Conservation (phyloP, 306 rosid species). For the Geum urbanum region DNA sequence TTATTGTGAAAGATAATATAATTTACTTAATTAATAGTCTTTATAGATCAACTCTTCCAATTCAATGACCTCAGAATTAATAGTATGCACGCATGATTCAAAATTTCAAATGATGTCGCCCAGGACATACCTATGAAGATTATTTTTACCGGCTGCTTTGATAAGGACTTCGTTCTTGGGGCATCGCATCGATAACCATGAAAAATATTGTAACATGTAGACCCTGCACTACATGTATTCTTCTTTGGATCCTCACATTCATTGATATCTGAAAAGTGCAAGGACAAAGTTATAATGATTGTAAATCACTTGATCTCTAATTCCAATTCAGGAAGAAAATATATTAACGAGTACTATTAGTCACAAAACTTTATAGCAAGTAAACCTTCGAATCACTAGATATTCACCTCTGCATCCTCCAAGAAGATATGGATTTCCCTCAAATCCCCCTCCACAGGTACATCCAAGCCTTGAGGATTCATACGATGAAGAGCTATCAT, state of each 20-base stretch:
- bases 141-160: neutral
- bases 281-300: neutral
- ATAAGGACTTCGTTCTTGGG: neutral
- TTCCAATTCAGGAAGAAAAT: neutral
- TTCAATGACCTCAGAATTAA: neutral
- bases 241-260: neutral
- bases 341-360: neutral
- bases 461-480: constrained; percentile 2
- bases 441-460: neutral
- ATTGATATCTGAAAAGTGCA: neutral
- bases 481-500: neutral
- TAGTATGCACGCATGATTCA: neutral
- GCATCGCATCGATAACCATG: neutral
- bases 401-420: constrained; percentile 20
- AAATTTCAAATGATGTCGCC: neutral
- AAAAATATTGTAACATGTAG: neutral
- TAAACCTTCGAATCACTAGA: neutral
- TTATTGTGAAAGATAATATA: neutral
- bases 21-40: neutral
- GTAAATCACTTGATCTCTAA: neutral
- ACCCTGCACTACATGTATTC: neutral
- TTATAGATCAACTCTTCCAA: neutral
- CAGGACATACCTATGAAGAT: constrained; percentile 13
- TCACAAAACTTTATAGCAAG: neutral
- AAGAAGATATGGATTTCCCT: constrained; percentile 27